Evolutionary conservation across 495 filamentous ascomycete genomes (phyloP).

Genomic region (Talaromyces trachyspermus): DNA sequence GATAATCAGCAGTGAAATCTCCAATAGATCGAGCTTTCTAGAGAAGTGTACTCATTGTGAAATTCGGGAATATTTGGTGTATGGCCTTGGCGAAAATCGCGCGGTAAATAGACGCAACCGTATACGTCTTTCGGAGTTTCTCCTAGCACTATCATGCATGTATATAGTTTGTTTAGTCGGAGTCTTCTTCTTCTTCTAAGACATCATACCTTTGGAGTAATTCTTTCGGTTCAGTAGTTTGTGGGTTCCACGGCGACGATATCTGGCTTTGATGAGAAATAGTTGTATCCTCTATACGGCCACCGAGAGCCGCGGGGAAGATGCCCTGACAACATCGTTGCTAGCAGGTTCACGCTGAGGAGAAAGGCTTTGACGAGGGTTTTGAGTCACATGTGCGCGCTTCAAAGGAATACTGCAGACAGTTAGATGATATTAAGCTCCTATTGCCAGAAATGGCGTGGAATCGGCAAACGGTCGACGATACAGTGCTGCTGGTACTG

Average conservation of each 20-base stretch:
- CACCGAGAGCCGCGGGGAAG: neutral
- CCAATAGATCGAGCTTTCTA: neutral
- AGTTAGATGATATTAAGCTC: neutral
- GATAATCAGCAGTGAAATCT: slow-evolving; percentile 27
- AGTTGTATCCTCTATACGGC: neutral
- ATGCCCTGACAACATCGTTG: neutral
- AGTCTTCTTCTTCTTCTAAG: slow-evolving; percentile 24
- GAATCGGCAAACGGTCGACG: slow-evolving; percentile 8
- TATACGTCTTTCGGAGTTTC: slow-evolving; percentile 31
- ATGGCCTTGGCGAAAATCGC: slow-evolving; percentile 27
- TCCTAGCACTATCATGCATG: slow-evolving; percentile 35
- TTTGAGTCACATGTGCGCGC: neutral
- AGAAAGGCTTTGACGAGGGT: neutral
- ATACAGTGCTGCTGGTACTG: slow-evolving; percentile 24
- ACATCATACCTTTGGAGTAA: neutral
- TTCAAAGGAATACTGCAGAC: neutral
- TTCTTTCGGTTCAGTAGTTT: neutral
- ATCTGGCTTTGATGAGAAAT: neutral
- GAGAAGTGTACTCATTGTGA: slow-evolving; percentile 3
- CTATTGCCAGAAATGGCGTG: neutral
- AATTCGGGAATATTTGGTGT: slow-evolving; percentile 20
- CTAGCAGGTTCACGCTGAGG: neutral
- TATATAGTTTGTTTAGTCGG: slow-evolving; percentile 30
- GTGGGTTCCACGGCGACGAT: neutral
- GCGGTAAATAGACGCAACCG: slow-evolving; percentile 25